Evolutionary conservation across 768 basidiomycete species (phyloP).

Genomic region (Hypholoma sublateritium): DNA sequence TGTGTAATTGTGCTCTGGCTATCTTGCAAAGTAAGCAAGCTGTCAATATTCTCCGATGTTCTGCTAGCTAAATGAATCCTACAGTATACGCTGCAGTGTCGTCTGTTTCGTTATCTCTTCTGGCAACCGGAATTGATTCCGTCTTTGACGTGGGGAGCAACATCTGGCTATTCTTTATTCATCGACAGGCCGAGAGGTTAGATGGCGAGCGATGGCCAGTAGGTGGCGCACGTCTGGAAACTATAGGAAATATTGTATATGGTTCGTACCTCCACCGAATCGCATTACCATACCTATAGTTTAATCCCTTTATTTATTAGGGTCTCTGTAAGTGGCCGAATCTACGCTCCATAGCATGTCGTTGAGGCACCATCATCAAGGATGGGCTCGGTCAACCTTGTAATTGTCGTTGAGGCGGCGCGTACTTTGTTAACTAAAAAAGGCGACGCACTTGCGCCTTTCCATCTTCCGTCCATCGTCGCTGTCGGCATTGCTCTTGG

Average conservation of each 20-base stretch:
- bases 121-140: conserved; percentile 90
- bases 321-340: conserved; percentile 24
- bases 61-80: background rate
- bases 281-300: conserved; percentile 24
- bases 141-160: conserved; percentile 85
- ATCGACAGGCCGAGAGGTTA: conserved; percentile 67
- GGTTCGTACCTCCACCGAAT: conserved; percentile 37
- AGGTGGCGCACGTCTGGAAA: conserved; percentile 86
- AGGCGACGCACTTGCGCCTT: conserved; percentile 50
- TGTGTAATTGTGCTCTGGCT: conserved; percentile 71
- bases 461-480: conserved; percentile 81
- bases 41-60: background rate
- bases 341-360: background rate
- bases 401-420: conserved; percentile 86
- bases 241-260: conserved; percentile 86
- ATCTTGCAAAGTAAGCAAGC: conserved; percentile 60
- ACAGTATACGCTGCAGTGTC: conserved; percentile 91
- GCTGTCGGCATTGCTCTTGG: conserved; percentile 84
- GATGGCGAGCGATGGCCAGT: conserved; percentile 90
- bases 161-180: conserved; percentile 72
- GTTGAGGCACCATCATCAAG: conserved; percentile 32
- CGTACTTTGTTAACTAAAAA: conserved; percentile 64
- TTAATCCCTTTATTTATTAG: conserved; percentile 14
- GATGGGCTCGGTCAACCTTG: conserved; percentile 90
- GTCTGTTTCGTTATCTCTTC: conserved; percentile 77